Evolutionary conservation across 208 protist genomes (phyloP).

Genomic region (Porcisia deanei): DNA sequence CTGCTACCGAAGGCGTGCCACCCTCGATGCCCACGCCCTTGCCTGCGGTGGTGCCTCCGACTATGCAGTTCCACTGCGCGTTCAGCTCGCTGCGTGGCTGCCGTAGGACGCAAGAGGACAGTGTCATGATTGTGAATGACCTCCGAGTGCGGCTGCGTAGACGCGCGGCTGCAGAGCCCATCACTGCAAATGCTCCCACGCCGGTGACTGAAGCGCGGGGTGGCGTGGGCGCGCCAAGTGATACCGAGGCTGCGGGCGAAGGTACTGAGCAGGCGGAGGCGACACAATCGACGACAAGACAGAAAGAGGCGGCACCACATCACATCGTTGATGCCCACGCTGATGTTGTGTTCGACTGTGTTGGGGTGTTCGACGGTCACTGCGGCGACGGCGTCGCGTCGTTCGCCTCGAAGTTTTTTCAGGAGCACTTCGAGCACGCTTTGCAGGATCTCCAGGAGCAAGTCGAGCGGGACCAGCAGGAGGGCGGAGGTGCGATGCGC

Average conservation of each 20-base stretch:
- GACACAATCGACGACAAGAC: neutral
- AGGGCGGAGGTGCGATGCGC: neutral
- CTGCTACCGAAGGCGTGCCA: neutral
- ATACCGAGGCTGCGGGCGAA: neutral
- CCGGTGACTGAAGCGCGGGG: neutral
- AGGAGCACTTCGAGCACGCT: constrained; percentile 54
- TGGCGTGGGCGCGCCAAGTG: neutral
- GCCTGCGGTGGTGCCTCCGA: neutral
- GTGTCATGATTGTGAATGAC: constrained; percentile 27
- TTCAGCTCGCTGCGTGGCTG: constrained; percentile 35
- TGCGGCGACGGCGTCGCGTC: constrained; percentile 55
- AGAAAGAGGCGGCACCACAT: neutral
- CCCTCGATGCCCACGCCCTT: neutral
- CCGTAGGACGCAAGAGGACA: constrained; percentile 44
- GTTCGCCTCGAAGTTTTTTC: constrained; percentile 53
- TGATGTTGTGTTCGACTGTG: constrained; percentile 27
- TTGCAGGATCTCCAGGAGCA: constrained; percentile 29
- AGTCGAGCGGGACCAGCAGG: neutral
- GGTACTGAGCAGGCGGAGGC: neutral
- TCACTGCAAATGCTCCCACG: neutral
- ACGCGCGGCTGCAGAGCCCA: neutral
- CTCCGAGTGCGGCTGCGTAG: constrained; percentile 10
- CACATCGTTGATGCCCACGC: neutral
- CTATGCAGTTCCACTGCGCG: constrained; percentile 12
- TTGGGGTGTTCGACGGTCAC: constrained; percentile 83